Evolutionary conservation across 2,329 filamentous ascomycete genomes (phyloP).

Genomic region (Diplodia sapinea): DNA sequence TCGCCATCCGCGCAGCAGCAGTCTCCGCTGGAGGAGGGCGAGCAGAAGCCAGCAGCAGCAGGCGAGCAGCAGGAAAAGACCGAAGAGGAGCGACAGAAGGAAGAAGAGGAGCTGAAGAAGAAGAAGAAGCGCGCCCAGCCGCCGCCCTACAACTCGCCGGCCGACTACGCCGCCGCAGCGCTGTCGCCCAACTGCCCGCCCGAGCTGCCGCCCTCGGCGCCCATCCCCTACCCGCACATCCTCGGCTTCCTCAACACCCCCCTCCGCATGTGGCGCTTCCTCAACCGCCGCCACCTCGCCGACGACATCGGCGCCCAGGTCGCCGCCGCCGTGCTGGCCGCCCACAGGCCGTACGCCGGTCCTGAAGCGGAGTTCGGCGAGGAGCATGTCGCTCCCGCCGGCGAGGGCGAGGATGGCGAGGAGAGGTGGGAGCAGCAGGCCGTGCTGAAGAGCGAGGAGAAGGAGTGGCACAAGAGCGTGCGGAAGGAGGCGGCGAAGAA

Average conservation of each 20-base stretch:
- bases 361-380: constrained; percentile 37
- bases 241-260: constrained; percentile 92
- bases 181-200: constrained; percentile 71
- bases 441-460: constrained; percentile 73
- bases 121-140: constrained; percentile 65
- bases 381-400: constrained; percentile 38
- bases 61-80: constrained; percentile 43
- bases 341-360: constrained; percentile 54
- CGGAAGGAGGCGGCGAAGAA: constrained; percentile 58
- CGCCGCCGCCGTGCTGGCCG: constrained; percentile 77
- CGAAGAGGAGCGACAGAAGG: constrained; percentile 42
- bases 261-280: constrained; percentile 82
- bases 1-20: constrained; percentile 39
- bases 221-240: constrained; percentile 83
- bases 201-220: constrained; percentile 73
- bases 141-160: constrained; percentile 72
- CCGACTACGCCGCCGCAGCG: constrained; percentile 70
- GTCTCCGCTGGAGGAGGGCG: background rate
- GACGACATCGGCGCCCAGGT: constrained; percentile 88
- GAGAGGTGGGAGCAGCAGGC: constrained; percentile 65
- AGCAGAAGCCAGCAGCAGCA: constrained; percentile 39
- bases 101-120: constrained; percentile 44
- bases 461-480: constrained; percentile 82
- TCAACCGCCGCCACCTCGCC: constrained; percentile 83
- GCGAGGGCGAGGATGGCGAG: constrained; percentile 36